Evolutionary conservation across 2,329 filamentous ascomycete species (phyloP).

Genomic region (Colletotrichum orchidophilum): DNA sequence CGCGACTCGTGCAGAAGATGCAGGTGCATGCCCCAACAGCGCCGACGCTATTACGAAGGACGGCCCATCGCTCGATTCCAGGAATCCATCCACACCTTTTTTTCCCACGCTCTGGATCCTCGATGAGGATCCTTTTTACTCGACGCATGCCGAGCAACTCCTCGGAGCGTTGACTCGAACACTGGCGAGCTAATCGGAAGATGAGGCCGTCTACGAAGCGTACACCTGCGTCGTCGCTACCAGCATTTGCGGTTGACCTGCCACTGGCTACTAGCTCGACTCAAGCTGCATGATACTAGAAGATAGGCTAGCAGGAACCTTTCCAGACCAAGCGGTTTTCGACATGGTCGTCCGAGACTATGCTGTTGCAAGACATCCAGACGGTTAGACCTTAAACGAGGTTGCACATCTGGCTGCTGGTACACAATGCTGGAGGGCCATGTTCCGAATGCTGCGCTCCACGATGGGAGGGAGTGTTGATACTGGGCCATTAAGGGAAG

Average conservation of each 20-base stretch:
- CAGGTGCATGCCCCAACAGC: conserved; percentile 22
- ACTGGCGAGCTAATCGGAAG: conserved; percentile 4
- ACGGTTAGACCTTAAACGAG: background rate
- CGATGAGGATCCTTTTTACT: background rate
- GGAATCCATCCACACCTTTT: background rate
- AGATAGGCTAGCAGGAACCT: background rate
- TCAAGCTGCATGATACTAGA: background rate
- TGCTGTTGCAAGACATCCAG: background rate
- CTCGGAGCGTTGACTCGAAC: conserved; percentile 4
- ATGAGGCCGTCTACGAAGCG: background rate
- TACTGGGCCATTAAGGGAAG: background rate
- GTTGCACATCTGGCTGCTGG: conserved; percentile 7
- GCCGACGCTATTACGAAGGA: background rate
- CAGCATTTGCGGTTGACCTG: background rate
- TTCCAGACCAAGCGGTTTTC: background rate
- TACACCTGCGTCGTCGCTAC: background rate
- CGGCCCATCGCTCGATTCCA: conserved; percentile 2
- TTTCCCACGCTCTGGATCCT: background rate
- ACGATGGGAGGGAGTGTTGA: background rate
- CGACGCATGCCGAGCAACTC: background rate
- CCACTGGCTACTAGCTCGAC: background rate
- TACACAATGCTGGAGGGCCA: conserved; percentile 2
- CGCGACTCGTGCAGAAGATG: conserved; percentile 26
- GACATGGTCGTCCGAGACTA: background rate
- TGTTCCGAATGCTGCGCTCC: conserved; percentile 16